Conservation (phyloP, 345 rosid genomes). For the Schrenkiella parvula region DNA sequence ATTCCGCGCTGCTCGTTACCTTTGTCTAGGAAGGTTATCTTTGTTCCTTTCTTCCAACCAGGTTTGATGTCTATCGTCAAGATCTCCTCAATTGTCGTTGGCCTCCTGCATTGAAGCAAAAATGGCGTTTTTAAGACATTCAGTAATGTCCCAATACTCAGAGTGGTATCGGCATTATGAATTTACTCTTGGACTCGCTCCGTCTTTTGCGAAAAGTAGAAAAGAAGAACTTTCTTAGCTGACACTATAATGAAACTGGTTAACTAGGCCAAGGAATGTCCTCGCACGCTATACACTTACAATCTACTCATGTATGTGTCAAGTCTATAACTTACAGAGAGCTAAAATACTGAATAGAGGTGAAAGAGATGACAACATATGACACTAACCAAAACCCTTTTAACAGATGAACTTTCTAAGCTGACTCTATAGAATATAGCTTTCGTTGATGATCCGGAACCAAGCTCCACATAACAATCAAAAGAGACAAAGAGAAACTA, state of each 20-base stretch:
- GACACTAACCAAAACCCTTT: not conserved
- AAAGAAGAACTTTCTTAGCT: not conserved
- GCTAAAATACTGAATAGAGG: not conserved
- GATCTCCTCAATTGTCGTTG: constrained; percentile 62
- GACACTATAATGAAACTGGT: not conserved
- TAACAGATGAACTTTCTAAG: not conserved
- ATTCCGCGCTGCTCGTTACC: constrained; percentile 71
- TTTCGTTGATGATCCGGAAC: not conserved
- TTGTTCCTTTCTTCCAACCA: constrained; percentile 92
- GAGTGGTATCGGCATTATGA: not conserved
- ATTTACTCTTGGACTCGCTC: not conserved
- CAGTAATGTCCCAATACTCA: too few species aligned
- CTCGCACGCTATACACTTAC: not conserved
- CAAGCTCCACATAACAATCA: not conserved
- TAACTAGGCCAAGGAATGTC: not conserved
- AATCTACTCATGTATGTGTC: not conserved
- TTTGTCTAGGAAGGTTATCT: constrained; percentile 70
- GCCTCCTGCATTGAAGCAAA: constrained; percentile 45
- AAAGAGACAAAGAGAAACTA: not conserved
- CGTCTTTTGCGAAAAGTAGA: not conserved
- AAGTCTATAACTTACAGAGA: not conserved
- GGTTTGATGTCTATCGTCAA: constrained; percentile 75
- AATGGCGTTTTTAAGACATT: not conserved
- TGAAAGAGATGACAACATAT: not conserved
- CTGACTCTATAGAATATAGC: not conserved